These are phyloP conservation scores for Pichia gijzeniarum DNA, from an alignment of 805 yeast species.

Conservation along the genomic window DNA sequence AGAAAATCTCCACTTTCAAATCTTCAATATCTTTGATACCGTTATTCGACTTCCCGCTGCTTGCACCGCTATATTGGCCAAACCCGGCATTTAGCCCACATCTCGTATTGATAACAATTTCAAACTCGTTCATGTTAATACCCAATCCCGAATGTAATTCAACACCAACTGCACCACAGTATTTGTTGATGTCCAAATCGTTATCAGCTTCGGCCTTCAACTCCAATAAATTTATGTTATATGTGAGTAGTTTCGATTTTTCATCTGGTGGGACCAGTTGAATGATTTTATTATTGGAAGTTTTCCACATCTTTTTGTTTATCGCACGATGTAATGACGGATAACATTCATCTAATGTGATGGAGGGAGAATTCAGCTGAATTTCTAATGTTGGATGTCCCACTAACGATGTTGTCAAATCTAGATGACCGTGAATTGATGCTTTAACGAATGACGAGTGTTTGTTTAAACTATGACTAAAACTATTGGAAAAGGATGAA, in stretches of 20 bases:
- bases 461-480: not conserved
- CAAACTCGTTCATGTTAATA: slow-evolving; percentile 49
- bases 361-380: slow-evolving; percentile 46
- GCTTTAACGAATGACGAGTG: slow-evolving; percentile 38
- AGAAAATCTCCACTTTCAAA: slow-evolving; percentile 36
- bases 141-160: slow-evolving; percentile 54
- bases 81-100: slow-evolving; percentile 8
- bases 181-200: slow-evolving; percentile 21
- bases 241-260: slow-evolving; percentile 51
- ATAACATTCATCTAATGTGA: slow-evolving; percentile 5
- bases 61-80: not conserved
- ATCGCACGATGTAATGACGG: slow-evolving; percentile 64
- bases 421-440: slow-evolving; percentile 54
- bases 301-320: slow-evolving; percentile 44
- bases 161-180: slow-evolving; percentile 49
- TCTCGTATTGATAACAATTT: slow-evolving; percentile 31
- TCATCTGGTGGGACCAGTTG: slow-evolving; percentile 91
- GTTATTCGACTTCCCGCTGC: slow-evolving; percentile 16
- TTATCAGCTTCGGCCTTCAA: not conserved
- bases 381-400: slow-evolving; percentile 72
- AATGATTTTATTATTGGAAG: slow-evolving; percentile 37
- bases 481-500: not conserved
- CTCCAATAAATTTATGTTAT: slow-evolving; percentile 48
- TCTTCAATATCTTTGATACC: slow-evolving; percentile 44
- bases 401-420: slow-evolving; percentile 61